A percentile compares a stretch with the other conserved stretches of the same genome.
Conservation (phyloP, 179 eudicot species). For the Silene noctiflora region DNA sequence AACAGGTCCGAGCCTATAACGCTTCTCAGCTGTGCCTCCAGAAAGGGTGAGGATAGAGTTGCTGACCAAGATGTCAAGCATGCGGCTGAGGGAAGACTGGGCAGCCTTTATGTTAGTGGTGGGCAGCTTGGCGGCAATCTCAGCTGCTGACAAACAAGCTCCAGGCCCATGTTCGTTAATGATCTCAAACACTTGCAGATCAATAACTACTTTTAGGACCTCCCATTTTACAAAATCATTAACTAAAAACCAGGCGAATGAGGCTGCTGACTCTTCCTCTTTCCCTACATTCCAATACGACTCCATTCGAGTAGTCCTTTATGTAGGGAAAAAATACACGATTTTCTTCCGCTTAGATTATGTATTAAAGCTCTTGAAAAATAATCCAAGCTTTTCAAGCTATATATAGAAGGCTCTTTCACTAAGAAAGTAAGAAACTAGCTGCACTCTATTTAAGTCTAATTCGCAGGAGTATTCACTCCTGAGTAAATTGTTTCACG, state of each 20-base stretch:
- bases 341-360: no score
- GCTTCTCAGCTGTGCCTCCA: conserved; percentile 11
- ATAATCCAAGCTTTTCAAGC: no score
- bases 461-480: no score
- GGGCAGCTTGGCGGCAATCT: conserved; percentile 21
- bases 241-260: neutral
- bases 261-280: conserved; percentile 12
- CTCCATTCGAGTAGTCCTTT: neutral
- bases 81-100: conserved; percentile 1
- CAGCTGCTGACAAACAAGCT: conserved; percentile 2
- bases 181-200: conserved; percentile 20
- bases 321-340: neutral
- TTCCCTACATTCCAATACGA: conserved; percentile 10
- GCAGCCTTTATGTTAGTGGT: conserved; percentile 6
- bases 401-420: no score
- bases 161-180: conserved; percentile 16
- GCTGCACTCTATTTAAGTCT: no score
- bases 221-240: neutral
- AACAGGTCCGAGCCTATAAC: conserved; percentile 23
- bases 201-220: conserved; percentile 3
- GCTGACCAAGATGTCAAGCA: conserved; percentile 23
- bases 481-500: no score
- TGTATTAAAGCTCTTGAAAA: no score
- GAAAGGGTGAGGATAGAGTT: conserved; percentile 14
- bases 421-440: no score